These are phyloP conservation scores for Coemansia sp. DNA, from an alignment of 192 early-diverging fungal species.

Conservation along the genomic window DNA sequence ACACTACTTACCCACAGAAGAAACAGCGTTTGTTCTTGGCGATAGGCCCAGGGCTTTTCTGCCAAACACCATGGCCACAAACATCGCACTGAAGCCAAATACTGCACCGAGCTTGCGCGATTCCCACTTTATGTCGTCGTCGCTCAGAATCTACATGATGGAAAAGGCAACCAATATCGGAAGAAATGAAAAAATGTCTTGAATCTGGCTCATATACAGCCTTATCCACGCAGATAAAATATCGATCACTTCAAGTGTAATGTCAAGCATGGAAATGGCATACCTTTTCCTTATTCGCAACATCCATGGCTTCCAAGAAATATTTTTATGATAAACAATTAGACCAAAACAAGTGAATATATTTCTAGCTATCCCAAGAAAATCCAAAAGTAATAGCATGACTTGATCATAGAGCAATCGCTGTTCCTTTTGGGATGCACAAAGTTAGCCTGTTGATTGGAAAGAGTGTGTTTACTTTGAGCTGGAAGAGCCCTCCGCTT, in stretches of 20 bases:
- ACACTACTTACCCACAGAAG: slow-evolving; percentile 32
- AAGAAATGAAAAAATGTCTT: not conserved
- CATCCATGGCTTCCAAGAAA: not conserved
- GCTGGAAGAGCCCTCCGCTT: slow-evolving; percentile 5
- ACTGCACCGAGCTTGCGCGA: slow-evolving; percentile 50
- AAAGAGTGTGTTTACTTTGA: not conserved
- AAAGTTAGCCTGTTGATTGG: not conserved
- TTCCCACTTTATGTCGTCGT: slow-evolving; percentile 45
- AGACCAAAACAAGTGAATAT: too few relatives aligned
- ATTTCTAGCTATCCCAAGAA: not conserved
- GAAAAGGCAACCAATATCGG: too few relatives aligned
- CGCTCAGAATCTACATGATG: slow-evolving; percentile 43
- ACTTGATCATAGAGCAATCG: not conserved
- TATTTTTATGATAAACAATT: too few relatives aligned
- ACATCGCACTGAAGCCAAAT: slow-evolving; percentile 36
- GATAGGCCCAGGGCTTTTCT: slow-evolving; percentile 34
- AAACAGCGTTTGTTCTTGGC: slow-evolving; percentile 29
- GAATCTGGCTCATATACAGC: too few relatives aligned
- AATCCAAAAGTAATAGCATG: not conserved
- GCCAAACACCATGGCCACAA: slow-evolving; percentile 48
- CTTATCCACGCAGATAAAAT: too few relatives aligned
- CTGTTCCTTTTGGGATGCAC: not conserved
- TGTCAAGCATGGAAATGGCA: too few relatives aligned
- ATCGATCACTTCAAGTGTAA: too few relatives aligned
- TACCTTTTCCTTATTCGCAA: slow-evolving; percentile 7